phyloP scores from a whole-genome alignment of 2,329 filamentous ascomycete genomes.

The Trichoderma aggressivum region DNA sequence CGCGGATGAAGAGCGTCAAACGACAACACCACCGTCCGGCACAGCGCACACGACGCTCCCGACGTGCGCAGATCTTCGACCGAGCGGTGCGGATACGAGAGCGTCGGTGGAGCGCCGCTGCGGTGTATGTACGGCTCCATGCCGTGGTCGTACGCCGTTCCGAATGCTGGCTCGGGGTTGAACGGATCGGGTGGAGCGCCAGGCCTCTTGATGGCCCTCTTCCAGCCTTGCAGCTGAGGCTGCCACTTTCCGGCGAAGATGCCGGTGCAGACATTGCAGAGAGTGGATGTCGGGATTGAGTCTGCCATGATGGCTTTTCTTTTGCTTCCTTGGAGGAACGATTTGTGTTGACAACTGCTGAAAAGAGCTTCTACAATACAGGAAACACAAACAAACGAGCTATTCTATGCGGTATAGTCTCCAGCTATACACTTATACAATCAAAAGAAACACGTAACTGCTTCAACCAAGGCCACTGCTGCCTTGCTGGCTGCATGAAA shows the following conservation, averaged over 20 bases:
- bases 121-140: not conserved
- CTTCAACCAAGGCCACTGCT: not conserved
- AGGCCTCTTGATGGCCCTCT: not conserved
- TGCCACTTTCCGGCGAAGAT: not conserved
- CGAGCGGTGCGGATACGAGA: not conserved
- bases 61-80: not conserved
- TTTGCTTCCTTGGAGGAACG: not conserved
- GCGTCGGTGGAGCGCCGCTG: not conserved
- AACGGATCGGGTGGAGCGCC: not conserved
- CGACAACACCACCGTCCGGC: not conserved
- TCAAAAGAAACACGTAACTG: not conserved
- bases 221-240: not conserved
- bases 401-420: not conserved
- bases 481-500: not conserved
- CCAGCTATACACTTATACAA: not conserved
- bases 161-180: not conserved
- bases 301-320: not conserved
- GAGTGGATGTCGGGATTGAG: not conserved
- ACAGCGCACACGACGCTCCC: not conserved
- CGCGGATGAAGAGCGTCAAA: constrained; percentile 4
- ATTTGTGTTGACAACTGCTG: not conserved
- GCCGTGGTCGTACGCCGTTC: constrained; percentile 6
- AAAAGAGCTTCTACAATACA: not conserved
- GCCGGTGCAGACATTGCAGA: not conserved
- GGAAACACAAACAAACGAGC: not conserved